Evolutionary conservation across 345 rosid genomes (phyloP).

Genomic region (Citropsis articulata): DNA sequence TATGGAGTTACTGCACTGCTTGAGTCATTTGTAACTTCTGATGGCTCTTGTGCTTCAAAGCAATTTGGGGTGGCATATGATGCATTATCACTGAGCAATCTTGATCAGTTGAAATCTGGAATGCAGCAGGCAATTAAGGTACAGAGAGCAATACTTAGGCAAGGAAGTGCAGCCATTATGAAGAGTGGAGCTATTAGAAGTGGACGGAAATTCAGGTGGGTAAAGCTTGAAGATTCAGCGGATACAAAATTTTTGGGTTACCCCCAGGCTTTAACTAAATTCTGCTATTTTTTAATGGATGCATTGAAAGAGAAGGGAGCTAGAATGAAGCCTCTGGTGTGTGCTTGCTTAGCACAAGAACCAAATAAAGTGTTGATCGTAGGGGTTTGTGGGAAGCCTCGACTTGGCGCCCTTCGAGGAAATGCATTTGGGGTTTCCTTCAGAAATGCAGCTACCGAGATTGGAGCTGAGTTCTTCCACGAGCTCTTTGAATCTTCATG

Average conservation of each 20-base stretch:
- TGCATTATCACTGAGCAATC: slow-evolving; percentile 72
- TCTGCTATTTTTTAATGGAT: slow-evolving; percentile 96
- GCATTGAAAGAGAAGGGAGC: slow-evolving; percentile 96
- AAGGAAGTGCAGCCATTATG: slow-evolving; percentile 89
- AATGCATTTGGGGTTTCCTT: slow-evolving; percentile 90
- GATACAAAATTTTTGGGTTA: slow-evolving; percentile 79
- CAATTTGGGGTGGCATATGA: slow-evolving; percentile 95
- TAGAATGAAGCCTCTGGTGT: slow-evolving; percentile 80
- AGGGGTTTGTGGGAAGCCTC: slow-evolving; percentile 90
- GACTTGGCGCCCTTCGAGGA: slow-evolving; percentile 88
- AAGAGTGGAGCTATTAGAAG: slow-evolving; percentile 82
- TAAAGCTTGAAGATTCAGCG: slow-evolving; percentile 75
- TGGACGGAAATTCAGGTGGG: slow-evolving; percentile 96
- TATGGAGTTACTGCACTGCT: slow-evolving; percentile 96
- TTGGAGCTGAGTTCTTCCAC: slow-evolving; percentile 79
- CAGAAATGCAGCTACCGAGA: slow-evolving; percentile 80
- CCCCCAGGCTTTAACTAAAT: slow-evolving; percentile 92
- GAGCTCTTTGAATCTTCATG: slow-evolving; percentile 98
- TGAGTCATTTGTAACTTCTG: slow-evolving; percentile 75
- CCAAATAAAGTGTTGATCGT: slow-evolving; percentile 73
- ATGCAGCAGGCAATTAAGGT: slow-evolving; percentile 96
- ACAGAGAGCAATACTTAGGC: slow-evolving; percentile 85
- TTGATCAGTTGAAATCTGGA: slow-evolving; percentile 70
- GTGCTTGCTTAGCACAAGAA: slow-evolving; percentile 78
- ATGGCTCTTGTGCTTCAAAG: slow-evolving; percentile 81